Conservation (phyloP, 371 early-diverging fungal genomes). For the Actinomucor elegans region DNA sequence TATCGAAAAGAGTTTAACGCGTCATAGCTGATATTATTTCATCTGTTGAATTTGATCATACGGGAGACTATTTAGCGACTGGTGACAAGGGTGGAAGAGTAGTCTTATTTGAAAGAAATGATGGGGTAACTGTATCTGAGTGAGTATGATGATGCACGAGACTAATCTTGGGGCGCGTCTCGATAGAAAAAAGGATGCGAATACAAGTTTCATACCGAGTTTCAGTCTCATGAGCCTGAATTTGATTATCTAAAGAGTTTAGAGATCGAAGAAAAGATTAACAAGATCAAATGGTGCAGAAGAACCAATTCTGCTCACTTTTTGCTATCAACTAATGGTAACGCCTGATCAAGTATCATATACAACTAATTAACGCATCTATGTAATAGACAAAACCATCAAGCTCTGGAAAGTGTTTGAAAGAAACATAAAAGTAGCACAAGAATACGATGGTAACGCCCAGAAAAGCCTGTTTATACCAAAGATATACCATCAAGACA, state of each 20-base stretch:
- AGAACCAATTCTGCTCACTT: constrained; percentile 95
- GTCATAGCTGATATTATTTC: constrained; percentile 98
- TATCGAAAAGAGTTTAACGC: not conserved
- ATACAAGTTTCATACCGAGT: constrained; percentile 98
- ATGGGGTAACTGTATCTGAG: constrained; percentile 81
- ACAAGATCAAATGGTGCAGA: constrained; percentile 97
- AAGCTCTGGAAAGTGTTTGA: constrained; percentile 99
- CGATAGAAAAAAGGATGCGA: constrained; percentile 97
- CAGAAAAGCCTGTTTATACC: constrained; percentile 72
- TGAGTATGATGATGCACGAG: too few relatives aligned
- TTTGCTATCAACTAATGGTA: constrained; percentile 96
- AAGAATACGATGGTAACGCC: constrained; percentile 75
- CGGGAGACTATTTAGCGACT: constrained; percentile 96
- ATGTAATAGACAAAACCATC: constrained; percentile 95
- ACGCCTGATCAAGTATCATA: not conserved
- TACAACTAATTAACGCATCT: too few relatives aligned
- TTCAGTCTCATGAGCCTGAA: constrained; percentile 99
- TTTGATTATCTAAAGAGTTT: constrained; percentile 99
- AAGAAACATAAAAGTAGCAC: constrained; percentile 90
- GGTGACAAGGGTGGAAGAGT: constrained; percentile 98
- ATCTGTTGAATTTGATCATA: constrained; percentile 96
- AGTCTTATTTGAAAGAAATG: constrained; percentile 95
- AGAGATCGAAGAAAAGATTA: constrained; percentile 99
- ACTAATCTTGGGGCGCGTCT: too few relatives aligned
- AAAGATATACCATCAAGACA: constrained; percentile 88